These are phyloP conservation scores for Cladosporium sp. DNA, from an alignment of 2,329 filamentous ascomycete genomes.

Conservation along the genomic window DNA sequence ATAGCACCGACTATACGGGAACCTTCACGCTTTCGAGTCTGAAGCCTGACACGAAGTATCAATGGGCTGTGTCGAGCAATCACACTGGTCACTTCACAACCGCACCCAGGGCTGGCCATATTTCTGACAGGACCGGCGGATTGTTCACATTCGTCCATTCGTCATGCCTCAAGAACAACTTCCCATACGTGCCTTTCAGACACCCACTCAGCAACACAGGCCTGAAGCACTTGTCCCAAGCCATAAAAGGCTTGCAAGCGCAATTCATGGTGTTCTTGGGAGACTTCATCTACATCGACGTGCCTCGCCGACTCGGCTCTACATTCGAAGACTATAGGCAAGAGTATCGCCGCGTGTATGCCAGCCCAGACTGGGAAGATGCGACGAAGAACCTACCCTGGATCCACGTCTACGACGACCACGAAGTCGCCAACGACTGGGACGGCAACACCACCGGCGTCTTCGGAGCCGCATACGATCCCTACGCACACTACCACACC, in stretches of 20 bases:
- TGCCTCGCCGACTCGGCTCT: conserved; percentile 73
- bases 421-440: conserved; percentile 97
- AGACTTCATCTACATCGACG: conserved; percentile 88
- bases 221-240: conserved; percentile 69
- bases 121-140: conserved; percentile 55
- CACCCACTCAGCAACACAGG: conserved; percentile 81
- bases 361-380: conserved; percentile 82
- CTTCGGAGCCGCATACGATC: conserved; percentile 74
- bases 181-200: conserved; percentile 82
- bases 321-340: conserved; percentile 73
- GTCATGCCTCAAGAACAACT: conserved; percentile 86
- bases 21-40: conserved; percentile 64
- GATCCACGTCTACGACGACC: conserved; percentile 96
- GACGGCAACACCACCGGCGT: conserved; percentile 74
- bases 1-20: conserved; percentile 79
- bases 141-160: conserved; percentile 88
- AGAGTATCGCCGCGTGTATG: conserved; percentile 94
- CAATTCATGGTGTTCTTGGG: conserved; percentile 73
- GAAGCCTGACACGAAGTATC: conserved; percentile 68
- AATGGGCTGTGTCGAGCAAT: conserved; percentile 83
- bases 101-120: conserved; percentile 65
- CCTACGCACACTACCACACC: conserved; percentile 83
- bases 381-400: conserved; percentile 80
- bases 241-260: conserved; percentile 66
- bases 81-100: conserved; percentile 77